phyloP scores from a whole-genome alignment of 768 basidiomycete genomes.

The Trametes sanguinea region DNA sequence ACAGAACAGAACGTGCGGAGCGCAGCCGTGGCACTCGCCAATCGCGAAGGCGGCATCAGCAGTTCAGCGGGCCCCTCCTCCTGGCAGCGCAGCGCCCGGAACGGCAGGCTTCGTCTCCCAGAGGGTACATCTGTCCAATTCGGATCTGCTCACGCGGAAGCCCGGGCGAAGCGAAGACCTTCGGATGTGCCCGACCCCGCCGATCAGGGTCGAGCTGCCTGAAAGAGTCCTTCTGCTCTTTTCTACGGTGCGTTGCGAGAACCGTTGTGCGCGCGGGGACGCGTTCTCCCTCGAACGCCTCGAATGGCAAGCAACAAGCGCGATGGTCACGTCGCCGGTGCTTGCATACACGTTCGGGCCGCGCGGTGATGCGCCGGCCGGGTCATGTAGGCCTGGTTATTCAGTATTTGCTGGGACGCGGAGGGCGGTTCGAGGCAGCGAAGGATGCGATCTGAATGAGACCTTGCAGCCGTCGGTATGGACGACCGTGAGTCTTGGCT shows the following conservation, averaged over 20 bases:
- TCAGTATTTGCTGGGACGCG: background rate
- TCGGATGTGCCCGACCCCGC: conserved; percentile 15
- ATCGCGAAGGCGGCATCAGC: conserved; percentile 9
- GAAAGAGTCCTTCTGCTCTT: background rate
- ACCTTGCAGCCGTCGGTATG: background rate
- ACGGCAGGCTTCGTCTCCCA: background rate
- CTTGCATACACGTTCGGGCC: background rate
- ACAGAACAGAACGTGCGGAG: conserved; percentile 2
- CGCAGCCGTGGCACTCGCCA: conserved; percentile 6
- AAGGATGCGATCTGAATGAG: conserved; percentile 13
- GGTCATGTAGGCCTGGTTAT: background rate
- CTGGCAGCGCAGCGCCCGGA: background rate
- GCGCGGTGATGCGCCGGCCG: background rate
- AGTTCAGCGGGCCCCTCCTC: background rate
- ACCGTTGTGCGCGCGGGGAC: background rate
- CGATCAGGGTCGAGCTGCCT: conserved; percentile 23
- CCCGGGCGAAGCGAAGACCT: background rate
- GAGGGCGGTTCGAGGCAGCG: background rate
- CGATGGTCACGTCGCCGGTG: background rate
- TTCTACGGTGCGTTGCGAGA: background rate
- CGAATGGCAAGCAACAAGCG: background rate
- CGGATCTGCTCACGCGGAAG: conserved; percentile 10
- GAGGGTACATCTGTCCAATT: background rate
- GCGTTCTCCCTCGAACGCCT: background rate
- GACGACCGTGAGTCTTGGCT: background rate